Conservation (phyloP, 176 grass and related monocot genomes). For the Cenchrus fungigraminus region DNA sequence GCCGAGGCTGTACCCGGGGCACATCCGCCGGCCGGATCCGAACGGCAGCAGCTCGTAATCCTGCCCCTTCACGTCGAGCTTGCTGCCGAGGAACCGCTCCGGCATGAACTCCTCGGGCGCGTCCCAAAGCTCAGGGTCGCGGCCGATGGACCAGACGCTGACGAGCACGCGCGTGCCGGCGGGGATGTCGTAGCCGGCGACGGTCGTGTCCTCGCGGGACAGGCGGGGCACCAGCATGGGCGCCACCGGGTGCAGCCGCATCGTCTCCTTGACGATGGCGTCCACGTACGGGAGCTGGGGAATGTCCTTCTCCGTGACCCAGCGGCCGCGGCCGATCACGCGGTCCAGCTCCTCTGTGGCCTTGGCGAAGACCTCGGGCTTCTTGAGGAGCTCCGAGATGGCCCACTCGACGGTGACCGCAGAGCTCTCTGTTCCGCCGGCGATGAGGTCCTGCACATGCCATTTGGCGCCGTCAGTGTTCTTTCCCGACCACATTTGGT, state of each 20-base stretch:
- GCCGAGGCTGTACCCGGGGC: constrained; percentile 62
- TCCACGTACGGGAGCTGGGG: constrained; percentile 47
- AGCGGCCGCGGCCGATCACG: constrained; percentile 52
- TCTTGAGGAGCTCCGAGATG: constrained; percentile 50
- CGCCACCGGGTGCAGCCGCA: constrained; percentile 66
- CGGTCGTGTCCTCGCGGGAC: constrained; percentile 35
- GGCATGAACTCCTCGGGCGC: constrained; percentile 52
- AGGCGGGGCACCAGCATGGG: constrained; percentile 50
- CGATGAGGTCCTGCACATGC: constrained; percentile 52
- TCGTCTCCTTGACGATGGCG: constrained; percentile 62
- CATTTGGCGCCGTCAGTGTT: not conserved
- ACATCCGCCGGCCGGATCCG: constrained; percentile 58
- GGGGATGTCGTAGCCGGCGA: constrained; percentile 51
- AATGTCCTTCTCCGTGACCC: constrained; percentile 65
- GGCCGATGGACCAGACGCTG: constrained; percentile 60
- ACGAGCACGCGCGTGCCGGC: constrained; percentile 55
- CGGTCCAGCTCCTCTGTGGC: constrained; percentile 66
- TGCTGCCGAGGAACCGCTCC: constrained; percentile 48
- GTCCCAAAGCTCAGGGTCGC: constrained; percentile 53
- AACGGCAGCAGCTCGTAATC: constrained; percentile 67
- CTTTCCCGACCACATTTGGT: no score
- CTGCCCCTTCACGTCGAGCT: constrained; percentile 62
- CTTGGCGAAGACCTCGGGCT: constrained; percentile 49
- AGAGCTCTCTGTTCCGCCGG: constrained; percentile 61
- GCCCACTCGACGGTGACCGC: constrained; percentile 42